Conservation (phyloP, 1,284 basidiomycete genomes). For the Apiotrichum gracile region DNA sequence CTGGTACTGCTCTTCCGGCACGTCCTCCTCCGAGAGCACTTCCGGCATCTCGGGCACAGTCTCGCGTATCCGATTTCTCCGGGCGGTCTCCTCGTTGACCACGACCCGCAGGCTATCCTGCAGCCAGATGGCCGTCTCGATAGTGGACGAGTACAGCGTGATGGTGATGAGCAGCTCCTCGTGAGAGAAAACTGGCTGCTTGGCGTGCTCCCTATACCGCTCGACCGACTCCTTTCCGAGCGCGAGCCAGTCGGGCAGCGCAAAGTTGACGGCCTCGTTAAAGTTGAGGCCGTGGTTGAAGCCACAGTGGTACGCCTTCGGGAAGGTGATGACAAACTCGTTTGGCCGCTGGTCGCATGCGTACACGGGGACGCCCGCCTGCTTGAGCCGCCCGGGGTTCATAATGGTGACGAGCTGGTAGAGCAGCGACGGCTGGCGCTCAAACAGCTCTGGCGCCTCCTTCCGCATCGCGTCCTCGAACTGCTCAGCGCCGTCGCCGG, state of each 20-base stretch:
- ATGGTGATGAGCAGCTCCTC: constrained; percentile 95
- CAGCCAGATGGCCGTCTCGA: constrained; percentile 87
- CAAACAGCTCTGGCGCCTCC: constrained; percentile 97
- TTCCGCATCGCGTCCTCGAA: constrained; percentile 93
- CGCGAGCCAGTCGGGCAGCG: constrained; percentile 89
- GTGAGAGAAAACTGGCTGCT: constrained; percentile 95
- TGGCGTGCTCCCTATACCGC: constrained; percentile 81
- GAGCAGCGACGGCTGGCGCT: constrained; percentile 91
- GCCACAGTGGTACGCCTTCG: constrained; percentile 96
- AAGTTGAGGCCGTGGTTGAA: constrained; percentile 99
- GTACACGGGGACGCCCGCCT: constrained; percentile 88
- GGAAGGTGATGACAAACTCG: constrained; percentile 96
- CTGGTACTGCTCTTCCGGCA: constrained; percentile 88
- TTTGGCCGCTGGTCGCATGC: constrained; percentile 95
- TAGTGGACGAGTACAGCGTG: constrained; percentile 85
- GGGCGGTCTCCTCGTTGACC: constrained; percentile 72
- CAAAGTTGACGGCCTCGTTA: constrained; percentile 99
- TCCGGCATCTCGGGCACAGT: constrained; percentile 57
- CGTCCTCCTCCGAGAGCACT: constrained; percentile 69
- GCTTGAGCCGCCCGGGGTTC: constrained; percentile 80
- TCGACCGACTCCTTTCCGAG: constrained; percentile 80
- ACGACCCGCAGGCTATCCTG: constrained; percentile 78
- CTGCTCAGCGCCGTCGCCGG: constrained; percentile 85
- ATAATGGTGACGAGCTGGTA: constrained; percentile 98
- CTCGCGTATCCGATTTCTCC: constrained; percentile 56